Evolutionary conservation across 1,139 yeast species (phyloP), one percentile per base, ranked within the genome.

Genomic region (Suhomyces taliae): DNA sequence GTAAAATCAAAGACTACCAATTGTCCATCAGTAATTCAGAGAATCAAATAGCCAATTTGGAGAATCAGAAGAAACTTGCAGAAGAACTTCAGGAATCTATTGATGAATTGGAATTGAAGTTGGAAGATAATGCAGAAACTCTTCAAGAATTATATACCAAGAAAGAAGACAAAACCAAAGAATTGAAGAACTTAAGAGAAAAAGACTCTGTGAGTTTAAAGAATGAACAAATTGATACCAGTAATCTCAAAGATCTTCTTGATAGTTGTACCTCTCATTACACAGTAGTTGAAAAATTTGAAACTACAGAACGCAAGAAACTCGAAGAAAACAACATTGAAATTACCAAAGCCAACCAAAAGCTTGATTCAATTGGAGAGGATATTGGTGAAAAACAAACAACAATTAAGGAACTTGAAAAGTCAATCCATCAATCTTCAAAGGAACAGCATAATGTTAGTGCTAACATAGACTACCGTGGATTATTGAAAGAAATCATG

Each of bases 11-110:
- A 51, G 90, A 86, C 55, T 76, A 78, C 49, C 76, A 74, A 53
- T 65, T 85, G 27, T 64, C 64, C 4, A 78, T 89, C 8, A 79
- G 82, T 53, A 78, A 79, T 47, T 65, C 84, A 42, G 87, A 84
- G 53, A 72, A 69, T 41, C 64, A 79, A 1, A 63, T 80, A 12
- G 61, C 76, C 38, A 83, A 82, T 40, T 52, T 62, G 6, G 65
- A 57, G 34, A 66, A 54, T 49, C 55, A 27, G 58, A 66, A 38
- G 49, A 40, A 5, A 48, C 34, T 33, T 24, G 10, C 39, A 6
- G 29, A 24, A 6, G 50, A 44, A 12, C 40, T 44, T 24, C 45
- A 47, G 39, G 24, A 15, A 5, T 39, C 35, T 4, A 37, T 47
- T 4, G 9, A 27, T 1, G 34, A 34, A 10, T 27, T 44, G 11